Evolutionary conservation across 805 yeast species (phyloP), one percentile per base, ranked within the genome.

Genomic region (Cephaloascus fragrans): DNA sequence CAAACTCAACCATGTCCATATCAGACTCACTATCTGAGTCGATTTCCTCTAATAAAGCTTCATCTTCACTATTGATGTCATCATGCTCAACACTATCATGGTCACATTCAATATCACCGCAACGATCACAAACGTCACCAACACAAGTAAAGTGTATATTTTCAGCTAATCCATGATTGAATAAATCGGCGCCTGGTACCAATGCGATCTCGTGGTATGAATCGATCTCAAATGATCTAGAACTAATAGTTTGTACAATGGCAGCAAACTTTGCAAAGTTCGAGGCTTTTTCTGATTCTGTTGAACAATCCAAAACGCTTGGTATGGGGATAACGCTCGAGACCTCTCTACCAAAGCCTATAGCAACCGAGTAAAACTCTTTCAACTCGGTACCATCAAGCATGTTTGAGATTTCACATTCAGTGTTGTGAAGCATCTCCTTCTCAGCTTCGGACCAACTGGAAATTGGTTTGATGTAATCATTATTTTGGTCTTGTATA

Each of bases 151-250:
- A 85, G 56, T 79, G 81, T 8, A 80, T 87, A 47, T 74, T 67
- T 44, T 84, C 88, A 4, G 59, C 50, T 2, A 57, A 77, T 33
- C 62, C 54, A 52, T 88, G 96, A 47, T 89, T 89, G 60, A 88
- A 86, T 28, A 90, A 61, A 58, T 89, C 96, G 0, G 96, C 97
- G 14, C 88, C 85, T 0, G 97, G 96, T 18, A 89, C 95, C 37
- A 90, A 61, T 0, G 84, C 86, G 23, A 80, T 66, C 26, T 78
- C 83, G 48, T 82, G 86, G 52, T 57, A 88, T 37, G 68, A 67
- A 56, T 90, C 97, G 20, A 89, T 75, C 32, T 77, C 79, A 55
- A 90, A 89, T 1, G 89, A 88, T 44, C 96, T 69, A 1, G 93
- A 76, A 0, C 89, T 77, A 14, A 86, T 69, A 0, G 80, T 72